Evolutionary conservation across 2,329 filamentous ascomycete genomes (phyloP).

Genomic region (Penicillium sp.): DNA sequence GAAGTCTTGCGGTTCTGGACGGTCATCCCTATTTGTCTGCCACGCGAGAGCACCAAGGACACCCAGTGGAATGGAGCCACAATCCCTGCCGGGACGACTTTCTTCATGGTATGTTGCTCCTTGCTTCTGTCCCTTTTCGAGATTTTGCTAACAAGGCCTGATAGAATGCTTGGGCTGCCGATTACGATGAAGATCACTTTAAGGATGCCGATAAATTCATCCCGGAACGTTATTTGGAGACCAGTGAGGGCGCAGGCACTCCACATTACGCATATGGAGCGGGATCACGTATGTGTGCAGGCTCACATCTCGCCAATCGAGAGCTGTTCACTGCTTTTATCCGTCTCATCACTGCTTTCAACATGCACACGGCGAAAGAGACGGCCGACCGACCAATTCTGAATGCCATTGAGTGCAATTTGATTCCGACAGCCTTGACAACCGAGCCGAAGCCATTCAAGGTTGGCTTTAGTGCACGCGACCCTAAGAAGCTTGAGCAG

Average conservation of each 20-base stretch:
- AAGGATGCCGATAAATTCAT: constrained; percentile 60
- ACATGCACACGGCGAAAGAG: constrained; percentile 51
- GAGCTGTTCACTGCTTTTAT: constrained; percentile 62
- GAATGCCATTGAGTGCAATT: constrained; percentile 57
- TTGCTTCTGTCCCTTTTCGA: background rate
- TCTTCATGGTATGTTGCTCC: constrained; percentile 62
- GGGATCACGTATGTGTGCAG: constrained; percentile 62
- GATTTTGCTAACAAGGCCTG: background rate
- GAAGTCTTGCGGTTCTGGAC: constrained; percentile 76
- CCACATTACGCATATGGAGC: constrained; percentile 63
- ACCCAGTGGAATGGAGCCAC: constrained; percentile 65
- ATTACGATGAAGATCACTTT: constrained; percentile 70
- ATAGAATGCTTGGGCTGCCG: constrained; percentile 68
- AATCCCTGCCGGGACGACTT: constrained; percentile 73
- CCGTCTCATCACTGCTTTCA: constrained; percentile 58
- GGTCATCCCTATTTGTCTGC: constrained; percentile 75
- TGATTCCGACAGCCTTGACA: constrained; percentile 57
- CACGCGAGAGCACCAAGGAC: constrained; percentile 68
- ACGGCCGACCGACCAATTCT: constrained; percentile 52
- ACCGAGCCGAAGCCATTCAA: constrained; percentile 64
- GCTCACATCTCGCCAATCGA: constrained; percentile 61
- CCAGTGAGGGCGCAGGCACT: constrained; percentile 51
- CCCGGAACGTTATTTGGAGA: constrained; percentile 67
- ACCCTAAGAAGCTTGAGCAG: constrained; percentile 44
- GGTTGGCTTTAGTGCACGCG: constrained; percentile 52